Conservation (phyloP, 768 basidiomycete species). For the Xerocomus spinulosus region DNA sequence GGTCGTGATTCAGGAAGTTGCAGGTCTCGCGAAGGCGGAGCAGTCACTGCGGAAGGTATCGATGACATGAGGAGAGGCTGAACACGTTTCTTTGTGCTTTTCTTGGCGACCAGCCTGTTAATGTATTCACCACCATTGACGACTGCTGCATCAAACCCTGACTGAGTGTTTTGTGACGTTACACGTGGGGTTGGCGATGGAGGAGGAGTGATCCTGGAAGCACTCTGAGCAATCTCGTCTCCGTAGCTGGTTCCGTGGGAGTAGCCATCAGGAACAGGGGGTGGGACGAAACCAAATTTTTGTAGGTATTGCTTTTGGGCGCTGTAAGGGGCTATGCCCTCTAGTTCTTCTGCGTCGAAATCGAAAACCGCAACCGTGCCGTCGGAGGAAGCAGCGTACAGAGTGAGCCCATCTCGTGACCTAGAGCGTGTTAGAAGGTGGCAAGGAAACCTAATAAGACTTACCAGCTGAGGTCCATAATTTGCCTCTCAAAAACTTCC, state of each 20-base stretch:
- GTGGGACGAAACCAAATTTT: conserved; percentile 71
- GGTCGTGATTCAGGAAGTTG: conserved; percentile 14
- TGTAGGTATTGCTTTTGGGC: conserved; percentile 77
- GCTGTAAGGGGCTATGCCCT: conserved; percentile 70
- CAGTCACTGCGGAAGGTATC: conserved; percentile 34
- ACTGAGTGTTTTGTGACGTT: conserved; percentile 31
- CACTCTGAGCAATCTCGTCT: conserved; percentile 18
- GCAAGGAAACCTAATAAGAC: conserved; percentile 18
- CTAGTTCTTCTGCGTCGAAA: conserved; percentile 76
- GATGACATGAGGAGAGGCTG: conserved; percentile 40
- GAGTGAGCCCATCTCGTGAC: conserved; percentile 87
- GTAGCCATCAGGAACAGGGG: conserved; percentile 66
- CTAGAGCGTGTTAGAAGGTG: conserved; percentile 37
- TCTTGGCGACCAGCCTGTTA: conserved; percentile 72
- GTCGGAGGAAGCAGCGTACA: conserved; percentile 95
- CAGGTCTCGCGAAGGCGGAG: conserved; percentile 10
- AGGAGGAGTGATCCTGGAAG: conserved; percentile 42
- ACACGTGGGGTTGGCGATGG: conserved; percentile 40
- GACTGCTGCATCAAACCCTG: conserved; percentile 38
- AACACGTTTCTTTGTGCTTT: conserved; percentile 65
- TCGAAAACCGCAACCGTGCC: conserved; percentile 88
- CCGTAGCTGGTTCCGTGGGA: conserved; percentile 44
- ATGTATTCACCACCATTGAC: conserved; percentile 53
- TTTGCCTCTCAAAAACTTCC: conserved; percentile 91
- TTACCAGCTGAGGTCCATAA: conserved; percentile 94